Evolutionary conservation across 192 early-diverging fungal species (phyloP).

Genomic region (Coemansia reversa): DNA sequence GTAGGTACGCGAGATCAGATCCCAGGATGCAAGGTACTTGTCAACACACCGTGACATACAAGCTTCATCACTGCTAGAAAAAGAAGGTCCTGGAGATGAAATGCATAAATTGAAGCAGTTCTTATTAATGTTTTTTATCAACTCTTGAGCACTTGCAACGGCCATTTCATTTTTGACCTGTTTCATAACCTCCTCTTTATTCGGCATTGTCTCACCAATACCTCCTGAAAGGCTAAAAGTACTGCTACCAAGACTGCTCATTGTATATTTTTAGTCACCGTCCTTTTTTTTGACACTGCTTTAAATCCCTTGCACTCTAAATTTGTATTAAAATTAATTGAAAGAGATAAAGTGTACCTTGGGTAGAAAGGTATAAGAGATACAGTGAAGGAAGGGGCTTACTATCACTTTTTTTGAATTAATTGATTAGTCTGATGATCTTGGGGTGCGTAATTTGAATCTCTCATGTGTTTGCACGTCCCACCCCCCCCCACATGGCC

Average conservation of each 20-base stretch:
- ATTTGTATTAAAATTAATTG: too few species aligned
- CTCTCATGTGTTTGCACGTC: too few species aligned
- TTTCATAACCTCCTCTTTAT: constrained; percentile 75
- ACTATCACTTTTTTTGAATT: too few species aligned
- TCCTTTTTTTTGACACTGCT: too few species aligned
- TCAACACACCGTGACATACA: constrained; percentile 82
- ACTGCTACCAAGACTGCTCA: constrained; percentile 15
- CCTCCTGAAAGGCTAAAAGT: not conserved
- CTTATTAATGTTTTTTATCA: constrained; percentile 85
- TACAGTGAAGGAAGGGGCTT: too few species aligned
- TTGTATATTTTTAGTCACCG: not conserved
- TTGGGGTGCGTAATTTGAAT: too few species aligned
- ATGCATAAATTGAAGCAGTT: constrained; percentile 87
- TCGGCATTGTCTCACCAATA: constrained; percentile 5
- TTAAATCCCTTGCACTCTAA: too few species aligned
- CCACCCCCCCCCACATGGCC: too few species aligned
- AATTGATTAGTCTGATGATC: too few species aligned
- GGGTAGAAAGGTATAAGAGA: too few species aligned
- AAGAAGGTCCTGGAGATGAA: constrained; percentile 65
- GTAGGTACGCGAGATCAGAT: constrained; percentile 74
- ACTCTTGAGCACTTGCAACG: constrained; percentile 78
- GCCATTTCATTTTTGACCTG: constrained; percentile 81
- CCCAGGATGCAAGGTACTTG: constrained; percentile 88
- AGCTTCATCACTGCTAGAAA: constrained; percentile 70
- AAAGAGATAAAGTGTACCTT: too few species aligned